These are phyloP conservation scores for Grosmannia penicillata DNA, from an alignment of 2,329 filamentous ascomycete genomes.

Conservation along the genomic window DNA sequence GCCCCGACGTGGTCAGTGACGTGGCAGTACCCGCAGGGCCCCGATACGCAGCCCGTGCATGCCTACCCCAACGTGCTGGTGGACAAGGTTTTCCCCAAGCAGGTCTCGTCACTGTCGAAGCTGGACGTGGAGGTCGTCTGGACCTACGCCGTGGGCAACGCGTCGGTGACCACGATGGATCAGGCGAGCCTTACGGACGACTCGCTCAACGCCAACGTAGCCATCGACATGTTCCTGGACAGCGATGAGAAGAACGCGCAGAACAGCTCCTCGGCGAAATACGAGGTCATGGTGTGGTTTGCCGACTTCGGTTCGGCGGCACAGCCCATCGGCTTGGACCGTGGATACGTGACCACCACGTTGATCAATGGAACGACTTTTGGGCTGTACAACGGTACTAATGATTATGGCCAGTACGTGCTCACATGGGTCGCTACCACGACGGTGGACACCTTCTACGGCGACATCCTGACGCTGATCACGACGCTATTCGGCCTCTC, in stretches of 20 bases:
- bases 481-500: constrained; percentile 21
- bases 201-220: constrained; percentile 38
- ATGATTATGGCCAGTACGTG: constrained; percentile 27
- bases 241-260: constrained; percentile 22
- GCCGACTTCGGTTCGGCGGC: constrained; percentile 29
- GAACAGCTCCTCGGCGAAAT: constrained; percentile 25
- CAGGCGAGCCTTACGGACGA: constrained; percentile 17
- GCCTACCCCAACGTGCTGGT: constrained; percentile 39
- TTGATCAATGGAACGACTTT: constrained; percentile 26
- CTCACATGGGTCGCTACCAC: constrained; percentile 31
- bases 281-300: constrained; percentile 45
- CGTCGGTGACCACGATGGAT: constrained; percentile 20
- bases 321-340: constrained; percentile 28
- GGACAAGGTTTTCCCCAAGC: constrained; percentile 27
- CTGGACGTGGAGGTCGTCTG: constrained; percentile 32
- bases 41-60: constrained; percentile 30
- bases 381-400: constrained; percentile 25
- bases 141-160: constrained; percentile 32
- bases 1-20: constrained; percentile 36
- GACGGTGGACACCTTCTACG: constrained; percentile 25
- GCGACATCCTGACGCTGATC: constrained; percentile 31
- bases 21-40: constrained; percentile 32
- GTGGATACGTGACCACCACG: constrained; percentile 18
- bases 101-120: constrained; percentile 21
- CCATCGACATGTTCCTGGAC: constrained; percentile 44